Conservation (phyloP, 2,329 filamentous ascomycete genomes). For the Fusarium papillatum region DNA sequence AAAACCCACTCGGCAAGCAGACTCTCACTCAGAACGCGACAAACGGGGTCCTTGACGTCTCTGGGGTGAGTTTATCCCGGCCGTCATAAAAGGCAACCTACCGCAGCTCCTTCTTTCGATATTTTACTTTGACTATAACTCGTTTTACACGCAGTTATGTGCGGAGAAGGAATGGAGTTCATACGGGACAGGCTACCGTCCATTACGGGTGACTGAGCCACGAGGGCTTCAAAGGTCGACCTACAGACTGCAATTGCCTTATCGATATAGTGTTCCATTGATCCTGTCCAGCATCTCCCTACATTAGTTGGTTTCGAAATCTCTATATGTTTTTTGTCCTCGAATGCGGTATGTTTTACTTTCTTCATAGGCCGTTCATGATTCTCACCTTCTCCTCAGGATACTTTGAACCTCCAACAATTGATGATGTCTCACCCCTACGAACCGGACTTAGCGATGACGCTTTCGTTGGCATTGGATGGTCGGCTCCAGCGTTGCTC, state of each 20-base stretch:
- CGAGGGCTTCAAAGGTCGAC: not conserved
- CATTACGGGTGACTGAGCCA: not conserved
- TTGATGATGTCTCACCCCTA: not conserved
- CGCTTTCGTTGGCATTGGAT: not conserved
- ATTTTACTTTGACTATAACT: not conserved
- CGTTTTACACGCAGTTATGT: not conserved
- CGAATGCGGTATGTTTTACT: not conserved
- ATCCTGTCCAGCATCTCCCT: not conserved
- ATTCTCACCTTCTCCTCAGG: not conserved
- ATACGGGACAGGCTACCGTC: not conserved
- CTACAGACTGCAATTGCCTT: not conserved
- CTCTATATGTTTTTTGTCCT: not conserved
- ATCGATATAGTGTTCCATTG: not conserved
- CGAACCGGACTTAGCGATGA: not conserved
- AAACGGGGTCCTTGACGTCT: not conserved
- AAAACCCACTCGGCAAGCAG: not conserved
- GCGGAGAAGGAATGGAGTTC: not conserved
- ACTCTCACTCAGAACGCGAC: not conserved
- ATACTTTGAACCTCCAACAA: not conserved
- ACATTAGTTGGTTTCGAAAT: not conserved
- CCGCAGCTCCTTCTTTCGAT: not conserved
- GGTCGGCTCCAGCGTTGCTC: not conserved
- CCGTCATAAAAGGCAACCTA: not conserved
- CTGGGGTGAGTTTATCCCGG: not conserved
- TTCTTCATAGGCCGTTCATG: not conserved